Base-by-base conservation (phyloP, 257 asterid genomes). In the Fraxinus americana region DNA sequence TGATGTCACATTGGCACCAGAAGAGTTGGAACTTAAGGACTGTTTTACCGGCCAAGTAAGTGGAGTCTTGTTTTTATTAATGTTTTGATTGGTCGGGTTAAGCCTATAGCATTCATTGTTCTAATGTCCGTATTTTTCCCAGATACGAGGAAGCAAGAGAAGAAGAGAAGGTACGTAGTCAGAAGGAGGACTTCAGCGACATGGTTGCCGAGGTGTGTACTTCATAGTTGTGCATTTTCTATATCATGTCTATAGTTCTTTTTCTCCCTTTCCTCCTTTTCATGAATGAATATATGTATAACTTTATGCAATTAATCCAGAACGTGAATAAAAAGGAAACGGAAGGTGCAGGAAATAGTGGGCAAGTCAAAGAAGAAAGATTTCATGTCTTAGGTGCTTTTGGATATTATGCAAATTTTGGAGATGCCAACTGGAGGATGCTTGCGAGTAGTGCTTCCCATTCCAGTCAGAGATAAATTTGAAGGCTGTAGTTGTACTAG, bases 91-190 rank as follows among this genome's bases (percentile, higher is more conserved):
- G 34, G 7, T 32, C 65, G 39, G 34, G 25, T 54, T 32, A 30
- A 67, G 19, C 38, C 25, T 45, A 67, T 39, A 59, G 68, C 71
- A 3, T 69, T 48, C 32, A 65, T 77, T 38, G 69, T 34, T 67
- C 66, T 72, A 38, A 14, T 74, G 35, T 48, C 17, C 17, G 34
- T 39, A 61, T 78, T 52, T 45, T 25, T 70, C 8, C 67, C 85
- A 92, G 97, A 84, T 92, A 95, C 4, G 97, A 91, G 86, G 98
- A 95, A 86, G 99, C 97, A 50, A 90, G 99, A 85, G 99, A 94
- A 82, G 98, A 94, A 88, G 99, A 91, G 86, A 92, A 95, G 76
- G 67, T 87, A 79, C 90, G 94, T 9, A 91, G 83, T 52, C 97
- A 95, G 85, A 82, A 88, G 27, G 98, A 95, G 91, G 98, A 95